Evolutionary conservation across 2,329 filamentous ascomycete genomes (phyloP).

Genomic region (Arthrobotrys musiformis): DNA sequence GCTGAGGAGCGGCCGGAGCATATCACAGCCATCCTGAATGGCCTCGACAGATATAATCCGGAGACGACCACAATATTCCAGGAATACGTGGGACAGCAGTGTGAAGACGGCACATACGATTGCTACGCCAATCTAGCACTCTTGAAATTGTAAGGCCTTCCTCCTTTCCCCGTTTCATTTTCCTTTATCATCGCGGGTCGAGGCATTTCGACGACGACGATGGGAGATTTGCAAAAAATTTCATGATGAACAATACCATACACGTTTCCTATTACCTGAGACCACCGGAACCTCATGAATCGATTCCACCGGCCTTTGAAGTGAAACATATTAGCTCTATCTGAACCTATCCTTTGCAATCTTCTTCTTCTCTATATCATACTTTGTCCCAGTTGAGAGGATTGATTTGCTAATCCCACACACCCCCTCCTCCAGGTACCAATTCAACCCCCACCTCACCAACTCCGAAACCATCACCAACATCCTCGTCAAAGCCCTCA

Average conservation of each 20-base stretch:
- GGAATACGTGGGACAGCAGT: constrained; percentile 93
- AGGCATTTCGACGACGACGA: not conserved
- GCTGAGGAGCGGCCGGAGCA: constrained; percentile 90
- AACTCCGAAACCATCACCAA: constrained; percentile 98
- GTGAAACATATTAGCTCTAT: constrained; percentile 73
- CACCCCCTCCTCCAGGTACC: constrained; percentile 76
- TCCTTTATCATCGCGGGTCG: not conserved
- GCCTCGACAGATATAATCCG: constrained; percentile 97
- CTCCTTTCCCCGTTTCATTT: constrained; percentile 36
- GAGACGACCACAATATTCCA: constrained; percentile 94
- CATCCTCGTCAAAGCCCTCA: constrained; percentile 97
- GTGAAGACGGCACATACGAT: constrained; percentile 92
- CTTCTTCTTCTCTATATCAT: not conserved
- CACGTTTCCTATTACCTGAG: constrained; percentile 99
- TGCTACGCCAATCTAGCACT: constrained; percentile 96
- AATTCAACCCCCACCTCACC: constrained; percentile 98
- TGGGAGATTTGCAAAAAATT: constrained; percentile 36
- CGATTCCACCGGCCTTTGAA: constrained; percentile 62
- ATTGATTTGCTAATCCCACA: constrained; percentile 21
- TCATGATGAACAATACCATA: constrained; percentile 76
- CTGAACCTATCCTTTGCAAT: constrained; percentile 67
- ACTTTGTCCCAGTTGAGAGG: not conserved
- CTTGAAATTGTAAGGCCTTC: constrained; percentile 88
- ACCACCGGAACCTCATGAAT: constrained; percentile 73
- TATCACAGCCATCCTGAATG: constrained; percentile 93